Percentiles rank a stretch among this genome's conserved stretches.
Evolutionary conservation across 768 basidiomycete genomes (phyloP).

Genomic region (Melanogaster broomeanus): DNA sequence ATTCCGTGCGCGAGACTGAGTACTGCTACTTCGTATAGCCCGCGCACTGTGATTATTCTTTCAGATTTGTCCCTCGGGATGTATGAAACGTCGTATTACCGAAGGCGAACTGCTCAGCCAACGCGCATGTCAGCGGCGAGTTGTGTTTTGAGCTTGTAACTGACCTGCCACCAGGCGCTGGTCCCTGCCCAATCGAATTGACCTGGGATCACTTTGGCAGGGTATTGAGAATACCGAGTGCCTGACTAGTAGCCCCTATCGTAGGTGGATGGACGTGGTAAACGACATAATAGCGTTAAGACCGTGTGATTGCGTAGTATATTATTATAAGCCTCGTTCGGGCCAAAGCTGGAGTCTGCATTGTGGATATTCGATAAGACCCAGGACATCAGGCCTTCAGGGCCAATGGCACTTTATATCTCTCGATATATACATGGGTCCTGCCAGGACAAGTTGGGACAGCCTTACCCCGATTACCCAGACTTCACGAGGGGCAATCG

Average conservation of each 20-base stretch:
- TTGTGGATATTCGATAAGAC: no score
- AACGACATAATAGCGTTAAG: constrained; percentile 12
- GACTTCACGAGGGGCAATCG: no score
- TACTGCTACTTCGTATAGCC: no score
- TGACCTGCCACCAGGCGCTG: constrained; percentile 5
- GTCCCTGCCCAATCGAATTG: constrained; percentile 14
- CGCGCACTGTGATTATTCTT: no score
- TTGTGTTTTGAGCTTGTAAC: not conserved
- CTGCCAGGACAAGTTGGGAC: no score
- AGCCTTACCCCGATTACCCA: no score
- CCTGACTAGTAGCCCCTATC: constrained; percentile 2
- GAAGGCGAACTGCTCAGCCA: constrained; percentile 1
- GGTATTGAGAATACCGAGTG: accelerated
- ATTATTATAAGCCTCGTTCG: no score
- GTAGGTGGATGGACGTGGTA: constrained; percentile 17
- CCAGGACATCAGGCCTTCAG: not conserved
- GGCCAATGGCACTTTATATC: not conserved
- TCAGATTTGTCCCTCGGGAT: constrained; percentile 66
- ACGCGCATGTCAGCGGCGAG: not conserved
- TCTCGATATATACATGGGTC: no score
- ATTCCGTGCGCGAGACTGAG: no score
- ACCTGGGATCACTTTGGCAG: not conserved
- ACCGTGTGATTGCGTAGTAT: not conserved
- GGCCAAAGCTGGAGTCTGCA: no score
- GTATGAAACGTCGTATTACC: constrained; percentile 33